Evolutionary conservation across 495 filamentous ascomycete genomes (phyloP), one percentile per base, ranked within the genome.

Genomic region (Lophium mytilinum): DNA sequence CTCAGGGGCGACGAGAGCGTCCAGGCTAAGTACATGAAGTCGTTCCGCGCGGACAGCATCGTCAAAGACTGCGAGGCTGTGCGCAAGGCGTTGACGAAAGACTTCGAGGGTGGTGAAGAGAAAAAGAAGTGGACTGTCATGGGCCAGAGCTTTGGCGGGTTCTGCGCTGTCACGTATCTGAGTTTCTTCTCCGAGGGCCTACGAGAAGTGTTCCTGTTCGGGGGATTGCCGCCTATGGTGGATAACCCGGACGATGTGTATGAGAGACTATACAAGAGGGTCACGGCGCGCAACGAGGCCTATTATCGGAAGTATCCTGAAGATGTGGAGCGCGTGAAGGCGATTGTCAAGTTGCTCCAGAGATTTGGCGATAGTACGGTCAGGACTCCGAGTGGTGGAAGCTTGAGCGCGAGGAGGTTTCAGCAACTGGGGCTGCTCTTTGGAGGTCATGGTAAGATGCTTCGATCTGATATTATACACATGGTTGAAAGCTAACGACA

Each of bases 141-240:
- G 47, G 93, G 93, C 10, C 92, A 96, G 71, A 90, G 85, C 17
- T 97, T 93, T 67, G 92, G 93, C 34, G 93, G 92, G 1, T 96
- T 95, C 71, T 91, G 87, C 56, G 75, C 76, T 6, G 74, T 86
- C 14, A 86, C 84, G 24, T 97, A 96, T 70, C 76, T 97, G 9
- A 93, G 87, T 14, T 80, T 85, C 55, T 84, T 81, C 58, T 89
- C 89, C 0, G 78, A 89, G 36, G 83, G 86, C 0, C 73, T 97
- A 45, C 78, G 78, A 36, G 91, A 97, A 69, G 87, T 80, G 18
- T 97, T 94, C 66, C 75, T 88, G 21, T 83, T 83, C 24, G 93
- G 91, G 46, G 92, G 92, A 1, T 76, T 96, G 48, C 83, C 88
- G 8, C 86, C 92, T 0, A 72, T 96, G 21, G 79, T 84, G 21